Conservation (phyloP, 1,284 basidiomycete genomes). For the Trichosporon sp. region DNA sequence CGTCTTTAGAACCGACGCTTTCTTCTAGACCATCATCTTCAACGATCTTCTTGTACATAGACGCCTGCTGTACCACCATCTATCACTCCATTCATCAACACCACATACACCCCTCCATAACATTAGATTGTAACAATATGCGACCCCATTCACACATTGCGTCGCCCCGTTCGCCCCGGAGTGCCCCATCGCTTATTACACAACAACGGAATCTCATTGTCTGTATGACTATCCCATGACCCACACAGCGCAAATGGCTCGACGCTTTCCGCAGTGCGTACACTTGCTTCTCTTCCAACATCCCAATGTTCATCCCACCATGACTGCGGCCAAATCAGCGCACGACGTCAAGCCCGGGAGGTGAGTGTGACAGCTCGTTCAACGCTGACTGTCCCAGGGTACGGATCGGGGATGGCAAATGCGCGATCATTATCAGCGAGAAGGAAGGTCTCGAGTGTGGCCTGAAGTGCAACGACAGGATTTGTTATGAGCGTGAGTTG, state of each 20-base stretch:
- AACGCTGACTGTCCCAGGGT: background rate
- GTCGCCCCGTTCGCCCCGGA: background rate
- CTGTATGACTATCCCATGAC: background rate
- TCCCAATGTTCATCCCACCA: background rate
- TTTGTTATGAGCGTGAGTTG: background rate
- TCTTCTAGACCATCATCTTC: slow-evolving; percentile 30
- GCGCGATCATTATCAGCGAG: background rate
- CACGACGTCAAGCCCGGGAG: background rate
- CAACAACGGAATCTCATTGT: background rate
- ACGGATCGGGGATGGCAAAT: background rate
- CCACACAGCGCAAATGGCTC: background rate
- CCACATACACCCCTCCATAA: slow-evolving; percentile 2
- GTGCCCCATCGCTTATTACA: background rate
- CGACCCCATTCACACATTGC: slow-evolving; percentile 7
- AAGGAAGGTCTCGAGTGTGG: background rate
- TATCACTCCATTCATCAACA: slow-evolving; percentile 9
- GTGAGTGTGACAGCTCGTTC: background rate
- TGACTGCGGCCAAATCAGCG: background rate
- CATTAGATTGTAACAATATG: slow-evolving; percentile 17
- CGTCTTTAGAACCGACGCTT: slow-evolving; percentile 39
- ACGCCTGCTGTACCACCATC: slow-evolving; percentile 4
- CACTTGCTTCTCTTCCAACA: background rate
- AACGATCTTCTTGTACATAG: background rate
- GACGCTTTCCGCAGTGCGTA: background rate
- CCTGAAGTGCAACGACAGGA: background rate